These are phyloP conservation scores for Jamesozyma lodderae DNA, from an alignment of 805 yeast genomes.

Conservation along the genomic window DNA sequence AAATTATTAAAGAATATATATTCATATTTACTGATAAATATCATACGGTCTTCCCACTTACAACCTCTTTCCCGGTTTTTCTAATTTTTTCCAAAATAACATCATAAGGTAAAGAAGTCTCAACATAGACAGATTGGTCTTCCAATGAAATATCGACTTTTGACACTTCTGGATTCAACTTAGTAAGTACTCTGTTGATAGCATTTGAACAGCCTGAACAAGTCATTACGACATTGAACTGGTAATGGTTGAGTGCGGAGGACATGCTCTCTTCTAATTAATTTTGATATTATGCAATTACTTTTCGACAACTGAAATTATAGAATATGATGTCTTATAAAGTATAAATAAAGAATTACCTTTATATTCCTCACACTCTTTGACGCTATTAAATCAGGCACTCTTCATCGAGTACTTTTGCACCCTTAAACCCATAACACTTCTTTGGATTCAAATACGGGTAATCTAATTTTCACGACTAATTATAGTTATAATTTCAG, in stretches of 20 bases:
- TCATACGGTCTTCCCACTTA: constrained; percentile 47
- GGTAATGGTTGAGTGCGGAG: constrained; percentile 44
- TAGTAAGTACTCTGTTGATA: constrained; percentile 63
- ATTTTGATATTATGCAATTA: no score
- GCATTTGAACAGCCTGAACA: constrained; percentile 88
- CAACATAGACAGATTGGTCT: constrained; percentile 73
- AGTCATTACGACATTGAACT: constrained; percentile 74
- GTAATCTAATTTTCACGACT: not conserved
- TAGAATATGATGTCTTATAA: no score
- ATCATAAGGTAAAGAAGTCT: constrained; percentile 58
- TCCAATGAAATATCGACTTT: constrained; percentile 67
- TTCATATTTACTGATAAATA: no score
- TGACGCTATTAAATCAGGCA: no score
- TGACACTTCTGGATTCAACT: constrained; percentile 61
- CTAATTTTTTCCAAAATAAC: constrained; percentile 70
- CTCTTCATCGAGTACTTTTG: no score
- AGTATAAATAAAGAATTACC: no score
- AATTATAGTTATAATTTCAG: not conserved
- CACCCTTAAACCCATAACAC: no score
- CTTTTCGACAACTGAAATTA: no score
- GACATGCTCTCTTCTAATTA: not conserved
- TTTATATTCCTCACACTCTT: no score
- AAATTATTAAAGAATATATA: no score
- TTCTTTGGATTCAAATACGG: no score
- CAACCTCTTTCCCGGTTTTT: constrained; percentile 85